Percentiles rank a stretch among this genome's conserved stretches.
These are phyloP conservation scores for Bacidia rubella DNA, from an alignment of 495 filamentous ascomycete species.

Conservation along the genomic window DNA sequence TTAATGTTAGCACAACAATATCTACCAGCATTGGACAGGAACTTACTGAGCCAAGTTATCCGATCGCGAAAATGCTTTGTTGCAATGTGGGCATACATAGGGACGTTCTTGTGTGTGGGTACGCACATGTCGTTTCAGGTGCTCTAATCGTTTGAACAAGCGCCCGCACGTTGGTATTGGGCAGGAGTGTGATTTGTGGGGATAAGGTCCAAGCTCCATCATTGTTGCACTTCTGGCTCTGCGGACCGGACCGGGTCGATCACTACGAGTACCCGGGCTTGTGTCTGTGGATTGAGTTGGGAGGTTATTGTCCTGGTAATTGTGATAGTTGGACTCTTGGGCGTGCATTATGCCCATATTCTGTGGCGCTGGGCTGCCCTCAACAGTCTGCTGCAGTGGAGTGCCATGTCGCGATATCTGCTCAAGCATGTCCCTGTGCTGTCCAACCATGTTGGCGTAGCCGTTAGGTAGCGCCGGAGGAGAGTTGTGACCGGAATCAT, in stretches of 20 bases:
- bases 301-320: conserved; percentile 50
- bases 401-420: conserved; percentile 80
- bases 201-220: conserved; percentile 93
- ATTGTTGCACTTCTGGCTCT: conserved; percentile 89
- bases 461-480: conserved; percentile 46
- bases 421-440: conserved; percentile 66
- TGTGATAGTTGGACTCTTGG: conserved; percentile 48
- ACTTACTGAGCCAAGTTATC: conserved; percentile 97
- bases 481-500: conserved; percentile 56
- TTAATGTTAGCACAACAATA: conserved; percentile 40
- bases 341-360: conserved; percentile 45
- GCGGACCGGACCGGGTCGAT: conserved; percentile 62
- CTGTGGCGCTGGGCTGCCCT: conserved; percentile 62
- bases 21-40: conserved; percentile 44
- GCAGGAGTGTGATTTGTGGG: conserved; percentile 94
- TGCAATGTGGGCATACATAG: conserved; percentile 93
- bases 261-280: conserved; percentile 38
- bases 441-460: conserved; percentile 52
- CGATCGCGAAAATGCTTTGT: conserved; percentile 94
- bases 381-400: conserved; percentile 58
- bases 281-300: conserved; percentile 43
- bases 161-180: conserved; percentile 97
- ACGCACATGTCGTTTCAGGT: conserved; percentile 98
- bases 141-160: conserved; percentile 96
- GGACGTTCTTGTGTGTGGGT: conserved; percentile 99